Evolutionary conservation across 345 rosid species (phyloP), one percentile per base, ranked within the genome.

Genomic region (Noccaea caerulescens): DNA sequence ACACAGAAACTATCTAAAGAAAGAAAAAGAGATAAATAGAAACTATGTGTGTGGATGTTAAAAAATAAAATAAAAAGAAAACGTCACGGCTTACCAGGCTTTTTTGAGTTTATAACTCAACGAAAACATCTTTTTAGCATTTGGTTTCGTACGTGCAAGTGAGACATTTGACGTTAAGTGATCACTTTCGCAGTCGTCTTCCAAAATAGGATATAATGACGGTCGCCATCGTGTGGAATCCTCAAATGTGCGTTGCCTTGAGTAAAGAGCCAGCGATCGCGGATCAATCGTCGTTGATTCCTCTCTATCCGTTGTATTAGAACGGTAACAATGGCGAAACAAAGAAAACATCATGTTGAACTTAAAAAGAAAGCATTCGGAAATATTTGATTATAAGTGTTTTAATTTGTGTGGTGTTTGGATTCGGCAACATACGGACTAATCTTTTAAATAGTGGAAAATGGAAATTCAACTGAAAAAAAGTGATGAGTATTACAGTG

Each of bases 171-270:
- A 0, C 7, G 10, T 52, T 43, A 52, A 12, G n/a, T 12, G 51
- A 3, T 58, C 50, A 66, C 5, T 43, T 6, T 74, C 78, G 10
- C 14, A 1, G 3, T 44, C 56, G 0, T 59, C 68, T 23, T 74
- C 78, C 6, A 52, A 43, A 2, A 74, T 74, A 2, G 78, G 73
- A 52, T 74, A 49, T 16, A 74, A 68, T 2, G 78, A 74, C 3
- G 78, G 78, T 52, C 14, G 68, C 78, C 78, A 74, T 23, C 73
- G 68, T 43, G 42, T 67, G 3, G 68, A 59, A 42, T 52, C 42
- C 1, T 10, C 56, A 59, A 14, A 41, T 0, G 44, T 58, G 5
- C 5, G 56, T 68, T 5, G 49, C 2, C 30, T 7, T 50, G 77
- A 57, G 45, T 25, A 8, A 11, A 14, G 14, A 66, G 25, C 1